Conservation (phyloP, 2,329 filamentous ascomycete genomes). For the Aspergillus persii region DNA sequence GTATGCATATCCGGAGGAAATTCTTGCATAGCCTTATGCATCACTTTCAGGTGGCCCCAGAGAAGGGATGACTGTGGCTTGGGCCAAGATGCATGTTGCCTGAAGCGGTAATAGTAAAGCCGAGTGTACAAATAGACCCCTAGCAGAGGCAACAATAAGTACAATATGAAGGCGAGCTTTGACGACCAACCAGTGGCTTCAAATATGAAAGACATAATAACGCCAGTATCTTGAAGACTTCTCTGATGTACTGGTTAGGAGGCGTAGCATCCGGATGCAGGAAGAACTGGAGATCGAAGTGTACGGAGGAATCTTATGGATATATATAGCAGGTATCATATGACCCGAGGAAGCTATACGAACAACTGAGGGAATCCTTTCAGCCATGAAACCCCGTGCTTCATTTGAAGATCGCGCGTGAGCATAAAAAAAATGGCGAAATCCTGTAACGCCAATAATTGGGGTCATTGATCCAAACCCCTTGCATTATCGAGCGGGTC, state of each 20-base stretch:
- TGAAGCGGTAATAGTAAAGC: constrained; percentile 5
- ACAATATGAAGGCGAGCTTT: neutral
- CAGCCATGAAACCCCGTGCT: too few relatives aligned
- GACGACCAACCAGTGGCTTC: neutral
- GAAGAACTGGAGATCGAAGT: too few relatives aligned
- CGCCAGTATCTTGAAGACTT: neutral
- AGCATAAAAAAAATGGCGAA: neutral
- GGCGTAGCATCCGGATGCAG: neutral
- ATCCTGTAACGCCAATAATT: neutral
- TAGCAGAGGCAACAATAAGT: neutral
- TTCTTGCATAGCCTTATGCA: constrained; percentile 6
- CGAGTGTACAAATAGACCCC: neutral
- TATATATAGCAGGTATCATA: too few relatives aligned
- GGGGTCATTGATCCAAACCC: neutral
- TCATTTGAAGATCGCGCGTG: neutral
- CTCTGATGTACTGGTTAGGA: neutral
- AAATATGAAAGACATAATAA: neutral
- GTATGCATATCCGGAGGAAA: constrained; percentile 3
- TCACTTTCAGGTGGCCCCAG: constrained; percentile 13
- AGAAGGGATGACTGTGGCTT: constrained; percentile 13
- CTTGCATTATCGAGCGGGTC: neutral
- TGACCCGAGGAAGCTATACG: too few relatives aligned
- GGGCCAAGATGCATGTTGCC: constrained; percentile 11
- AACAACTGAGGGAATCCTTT: too few relatives aligned
- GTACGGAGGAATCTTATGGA: too few relatives aligned